phyloP scores from a whole-genome alignment of 2,329 filamentous ascomycete genomes.

The Tetracladium maxilliforme region DNA sequence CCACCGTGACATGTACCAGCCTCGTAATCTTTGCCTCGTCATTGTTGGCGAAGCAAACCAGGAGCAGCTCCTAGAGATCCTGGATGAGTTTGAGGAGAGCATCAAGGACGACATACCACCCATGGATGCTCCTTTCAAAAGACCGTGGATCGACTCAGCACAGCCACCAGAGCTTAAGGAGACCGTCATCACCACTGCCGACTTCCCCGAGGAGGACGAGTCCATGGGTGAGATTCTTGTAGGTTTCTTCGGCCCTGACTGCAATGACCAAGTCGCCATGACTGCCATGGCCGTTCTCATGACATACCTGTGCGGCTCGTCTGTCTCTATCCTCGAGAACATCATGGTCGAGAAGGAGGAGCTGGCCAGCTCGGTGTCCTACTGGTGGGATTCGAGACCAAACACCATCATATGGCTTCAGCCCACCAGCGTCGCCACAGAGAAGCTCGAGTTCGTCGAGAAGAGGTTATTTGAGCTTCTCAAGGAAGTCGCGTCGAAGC shows the following conservation, averaged over 20 bases:
- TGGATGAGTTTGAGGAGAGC: conserved; percentile 79
- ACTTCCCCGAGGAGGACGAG: conserved; percentile 95
- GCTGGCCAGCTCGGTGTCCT: conserved; percentile 72
- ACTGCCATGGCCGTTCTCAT: conserved; percentile 69
- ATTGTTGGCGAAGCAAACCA: conserved; percentile 90
- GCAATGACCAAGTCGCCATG: conserved; percentile 50
- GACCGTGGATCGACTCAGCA: conserved; percentile 79
- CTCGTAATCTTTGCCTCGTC: conserved; percentile 82
- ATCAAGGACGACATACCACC: conserved; percentile 72
- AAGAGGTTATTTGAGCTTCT: conserved; percentile 74
- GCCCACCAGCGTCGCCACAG: conserved; percentile 74
- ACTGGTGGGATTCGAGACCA: conserved; percentile 65
- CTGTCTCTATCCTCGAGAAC: conserved; percentile 84
- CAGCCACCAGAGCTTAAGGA: conserved; percentile 59
- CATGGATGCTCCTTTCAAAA: conserved; percentile 58
- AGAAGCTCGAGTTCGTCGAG: conserved; percentile 72
- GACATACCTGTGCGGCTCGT: conserved; percentile 82
- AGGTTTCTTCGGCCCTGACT: conserved; percentile 75
- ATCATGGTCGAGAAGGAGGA: conserved; percentile 86
- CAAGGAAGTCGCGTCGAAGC: conserved; percentile 63
- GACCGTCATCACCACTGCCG: conserved; percentile 62
- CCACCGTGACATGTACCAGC: conserved; percentile 94
- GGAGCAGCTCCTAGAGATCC: conserved; percentile 58
- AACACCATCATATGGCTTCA: conserved; percentile 76
- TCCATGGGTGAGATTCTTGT: conserved; percentile 79